Evolutionary conservation across 768 basidiomycete species (phyloP), one percentile per base, ranked within the genome.

Genomic region (Termitomyces sp.): DNA sequence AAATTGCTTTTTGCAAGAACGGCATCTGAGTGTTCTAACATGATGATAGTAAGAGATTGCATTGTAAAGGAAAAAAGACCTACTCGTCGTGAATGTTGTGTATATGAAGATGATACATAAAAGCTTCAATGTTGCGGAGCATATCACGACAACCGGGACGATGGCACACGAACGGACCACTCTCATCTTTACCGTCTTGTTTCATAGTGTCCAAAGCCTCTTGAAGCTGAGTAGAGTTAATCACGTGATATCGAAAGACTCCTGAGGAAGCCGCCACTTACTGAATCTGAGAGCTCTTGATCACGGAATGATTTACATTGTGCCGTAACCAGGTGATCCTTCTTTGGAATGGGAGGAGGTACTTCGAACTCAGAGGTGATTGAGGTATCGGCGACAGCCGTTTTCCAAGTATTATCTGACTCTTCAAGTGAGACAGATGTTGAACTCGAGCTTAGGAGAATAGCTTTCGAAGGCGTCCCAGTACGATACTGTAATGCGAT

Each of bases 51-150:
- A 11, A 17, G 32, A 12, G 31, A n/a, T 6, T 36, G 11, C 31
- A 20, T 43, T 10, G 4, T 20, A n/a, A 43, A 59, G 34, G 11
- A 12, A 37, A 14, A 50, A 60, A 54, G n/a, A 70, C 73, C 46
- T 60, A 79, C 78, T 71, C 65, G 57, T 82, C 80, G 37, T 77
- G 73, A 37, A 85, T 78, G 63, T 83, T 80, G 68, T 85, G 85
- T 52, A 85, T 81, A 64, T 86, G 83, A 25, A 85, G 69, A 65
- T 85, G 84, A 66, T 75, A 82, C 65, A 78, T 78, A 53, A 85
- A 74, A 20, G 80, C 78, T 63, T 76, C 76, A 57, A 77, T 73
- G 55, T 74, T 72, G 5, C 71, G 68, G 25, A 85, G 66, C 8
- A 75, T 72, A 69, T 83, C 77, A 14, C 67, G 66, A 67, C 85